Percentiles rank a stretch among this genome's conserved stretches.
phyloP scores from a whole-genome alignment of 345 rosid species.

The Erucastrum elatum region DNA sequence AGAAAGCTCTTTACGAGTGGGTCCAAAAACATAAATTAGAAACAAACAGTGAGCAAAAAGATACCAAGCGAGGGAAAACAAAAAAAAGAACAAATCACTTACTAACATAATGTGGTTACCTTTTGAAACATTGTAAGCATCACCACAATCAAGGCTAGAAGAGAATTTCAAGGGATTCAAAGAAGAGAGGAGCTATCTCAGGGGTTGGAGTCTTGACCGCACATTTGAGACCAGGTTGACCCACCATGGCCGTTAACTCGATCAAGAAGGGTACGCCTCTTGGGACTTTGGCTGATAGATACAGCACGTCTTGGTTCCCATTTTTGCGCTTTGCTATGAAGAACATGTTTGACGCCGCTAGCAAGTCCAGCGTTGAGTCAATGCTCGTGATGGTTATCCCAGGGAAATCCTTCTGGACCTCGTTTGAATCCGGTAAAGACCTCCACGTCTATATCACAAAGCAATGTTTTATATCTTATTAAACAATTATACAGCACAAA shows the following conservation, averaged over 20 bases:
- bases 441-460: slow-evolving; percentile 73
- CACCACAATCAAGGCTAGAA: slow-evolving; percentile 45
- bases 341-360: slow-evolving; percentile 78
- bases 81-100: background rate
- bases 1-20: background rate
- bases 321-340: slow-evolving; percentile 83
- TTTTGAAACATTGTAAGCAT: background rate
- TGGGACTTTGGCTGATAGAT: slow-evolving; percentile 82
- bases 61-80: slow-evolving; percentile 3
- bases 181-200: slow-evolving; percentile 79
- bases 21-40: slow-evolving; percentile 6
- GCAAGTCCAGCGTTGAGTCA: slow-evolving; percentile 64
- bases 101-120: background rate
- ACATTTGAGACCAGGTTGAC: slow-evolving; percentile 75
- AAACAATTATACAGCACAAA: background rate
- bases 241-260: slow-evolving; percentile 71
- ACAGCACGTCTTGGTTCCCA: slow-evolving; percentile 83
- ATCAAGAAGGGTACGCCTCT: slow-evolving; percentile 70
- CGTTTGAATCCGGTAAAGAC: slow-evolving; percentile 82
- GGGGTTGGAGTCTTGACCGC: slow-evolving; percentile 90
- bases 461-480: background rate
- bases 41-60: slow-evolving; percentile 10
- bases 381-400: slow-evolving; percentile 53
- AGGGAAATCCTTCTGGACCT: slow-evolving; percentile 75
- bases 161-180: slow-evolving; percentile 68